Conservation (phyloP, 2,329 filamentous ascomycete genomes). For the Stachybotrys chartarum region DNA sequence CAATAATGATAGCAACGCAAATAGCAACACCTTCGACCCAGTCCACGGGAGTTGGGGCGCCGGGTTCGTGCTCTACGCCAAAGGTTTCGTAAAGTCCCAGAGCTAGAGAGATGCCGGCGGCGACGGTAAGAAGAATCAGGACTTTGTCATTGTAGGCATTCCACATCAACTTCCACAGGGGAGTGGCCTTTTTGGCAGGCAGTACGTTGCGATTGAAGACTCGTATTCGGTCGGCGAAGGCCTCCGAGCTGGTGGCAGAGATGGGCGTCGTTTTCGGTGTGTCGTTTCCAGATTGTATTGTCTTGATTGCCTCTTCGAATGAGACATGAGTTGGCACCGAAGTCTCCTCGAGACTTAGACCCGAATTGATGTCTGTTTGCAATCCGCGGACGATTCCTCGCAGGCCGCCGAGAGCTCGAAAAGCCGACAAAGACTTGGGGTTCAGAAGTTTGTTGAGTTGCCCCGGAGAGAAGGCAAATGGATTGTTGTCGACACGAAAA, state of each 20-base stretch:
- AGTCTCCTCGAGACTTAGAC: conserved; percentile 68
- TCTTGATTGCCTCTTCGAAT: conserved; percentile 54
- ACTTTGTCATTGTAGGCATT: conserved; percentile 69
- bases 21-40: conserved; percentile 65
- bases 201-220: conserved; percentile 54
- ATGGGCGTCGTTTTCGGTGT: background rate
- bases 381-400: conserved; percentile 68
- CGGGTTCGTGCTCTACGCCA: conserved; percentile 35
- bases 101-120: conserved; percentile 60
- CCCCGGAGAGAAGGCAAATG: conserved; percentile 74
- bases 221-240: conserved; percentile 43
- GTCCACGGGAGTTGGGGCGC: conserved; percentile 52
- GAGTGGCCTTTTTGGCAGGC: conserved; percentile 55
- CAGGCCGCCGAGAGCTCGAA: conserved; percentile 68
- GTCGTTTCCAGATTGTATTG: background rate
- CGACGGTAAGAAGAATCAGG: conserved; percentile 60
- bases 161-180: conserved; percentile 57
- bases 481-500: conserved; percentile 66
- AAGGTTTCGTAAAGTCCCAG: conserved; percentile 65
- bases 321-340: conserved; percentile 53
- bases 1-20: conserved; percentile 56
- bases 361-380: conserved; percentile 59
- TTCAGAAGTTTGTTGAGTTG: conserved; percentile 77
- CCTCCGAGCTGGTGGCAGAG: conserved; percentile 1
- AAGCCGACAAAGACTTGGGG: conserved; percentile 75